Evolutionary conservation across 306 rosid genomes (phyloP).

Genomic region (Rosa lucieae): DNA sequence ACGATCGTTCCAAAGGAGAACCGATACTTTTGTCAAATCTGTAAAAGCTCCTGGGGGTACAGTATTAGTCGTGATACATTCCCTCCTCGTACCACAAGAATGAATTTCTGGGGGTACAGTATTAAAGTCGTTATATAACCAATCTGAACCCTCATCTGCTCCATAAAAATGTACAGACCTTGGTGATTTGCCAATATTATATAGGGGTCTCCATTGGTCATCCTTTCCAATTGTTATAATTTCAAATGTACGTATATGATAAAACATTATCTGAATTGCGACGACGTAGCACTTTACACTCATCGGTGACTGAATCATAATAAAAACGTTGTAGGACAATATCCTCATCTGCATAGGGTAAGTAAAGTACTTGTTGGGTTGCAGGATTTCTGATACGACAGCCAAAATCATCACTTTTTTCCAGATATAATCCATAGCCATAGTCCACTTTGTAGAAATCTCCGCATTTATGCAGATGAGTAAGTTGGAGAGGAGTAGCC

Average conservation of each 20-base stretch:
- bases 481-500: neutral
- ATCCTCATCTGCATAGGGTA: neutral
- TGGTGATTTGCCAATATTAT: too few species aligned
- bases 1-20: neutral
- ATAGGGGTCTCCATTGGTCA: neutral
- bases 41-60: neutral
- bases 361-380: neutral
- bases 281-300: neutral
- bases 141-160: too few species aligned
- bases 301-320: neutral
- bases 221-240: neutral
- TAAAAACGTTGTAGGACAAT: neutral
- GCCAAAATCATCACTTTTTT: neutral
- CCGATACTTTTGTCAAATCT: neutral
- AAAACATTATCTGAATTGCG: neutral
- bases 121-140: too few species aligned
- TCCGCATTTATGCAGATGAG: neutral
- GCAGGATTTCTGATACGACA: constrained; percentile 5
- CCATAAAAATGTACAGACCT: neutral
- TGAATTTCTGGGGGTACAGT: neutral
- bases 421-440: neutral
- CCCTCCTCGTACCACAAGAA: neutral
- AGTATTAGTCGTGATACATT: neutral
- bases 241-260: neutral
- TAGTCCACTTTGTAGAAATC: too few species aligned